Conservation (phyloP, 345 rosid genomes). For the Litchi chinensis region DNA sequence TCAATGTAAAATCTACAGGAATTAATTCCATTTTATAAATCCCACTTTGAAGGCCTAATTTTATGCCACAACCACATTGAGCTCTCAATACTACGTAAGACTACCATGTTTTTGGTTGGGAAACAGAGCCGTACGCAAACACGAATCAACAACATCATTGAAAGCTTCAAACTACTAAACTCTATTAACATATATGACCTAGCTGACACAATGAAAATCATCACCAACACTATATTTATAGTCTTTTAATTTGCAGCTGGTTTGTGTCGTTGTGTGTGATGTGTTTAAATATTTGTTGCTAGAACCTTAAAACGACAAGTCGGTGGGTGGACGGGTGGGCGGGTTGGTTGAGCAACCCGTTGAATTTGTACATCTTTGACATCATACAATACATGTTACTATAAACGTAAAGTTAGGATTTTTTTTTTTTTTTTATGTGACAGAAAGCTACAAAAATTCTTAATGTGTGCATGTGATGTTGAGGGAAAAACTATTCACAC, state of each 20-base stretch:
- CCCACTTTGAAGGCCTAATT: neutral
- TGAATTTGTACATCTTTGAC: conserved; percentile 18
- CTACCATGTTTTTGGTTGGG: conserved; percentile 16
- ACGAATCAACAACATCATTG: neutral
- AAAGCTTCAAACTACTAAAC: conserved; percentile 7
- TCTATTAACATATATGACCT: neutral
- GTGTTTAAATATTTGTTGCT: neutral
- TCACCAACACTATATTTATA: neutral
- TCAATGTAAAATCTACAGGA: neutral
- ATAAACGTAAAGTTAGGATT: too few species aligned
- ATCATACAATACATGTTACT: neutral
- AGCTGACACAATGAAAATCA: neutral
- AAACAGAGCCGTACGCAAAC: conserved; percentile 21
- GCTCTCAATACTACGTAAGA: neutral
- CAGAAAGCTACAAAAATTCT: neutral
- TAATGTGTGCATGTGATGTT: neutral
- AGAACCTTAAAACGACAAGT: neutral
- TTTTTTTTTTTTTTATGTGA: too few species aligned
- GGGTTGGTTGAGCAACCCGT: conserved; percentile 49
- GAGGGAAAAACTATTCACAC: neutral
- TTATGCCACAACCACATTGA: neutral
- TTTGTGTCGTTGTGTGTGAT: neutral
- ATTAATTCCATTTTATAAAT: neutral
- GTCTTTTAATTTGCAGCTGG: neutral
- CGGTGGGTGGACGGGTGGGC: conserved; percentile 13